These are phyloP conservation scores for Monosporozyma aquatica DNA, from an alignment of 805 yeast genomes.

Conservation along the genomic window DNA sequence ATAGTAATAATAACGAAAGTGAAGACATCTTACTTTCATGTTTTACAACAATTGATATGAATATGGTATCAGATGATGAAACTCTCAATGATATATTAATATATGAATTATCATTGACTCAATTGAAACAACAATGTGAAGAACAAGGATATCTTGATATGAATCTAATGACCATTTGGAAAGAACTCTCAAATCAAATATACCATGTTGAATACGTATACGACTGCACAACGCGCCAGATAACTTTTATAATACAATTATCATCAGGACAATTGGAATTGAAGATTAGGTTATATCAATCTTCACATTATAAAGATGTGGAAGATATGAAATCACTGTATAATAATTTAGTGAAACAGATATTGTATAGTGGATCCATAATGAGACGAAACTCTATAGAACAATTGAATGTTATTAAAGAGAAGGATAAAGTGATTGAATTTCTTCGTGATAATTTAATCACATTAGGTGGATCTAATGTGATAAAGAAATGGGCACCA, in stretches of 20 bases:
- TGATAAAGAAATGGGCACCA: slow-evolving; percentile 30
- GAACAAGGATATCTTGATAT: slow-evolving; percentile 12
- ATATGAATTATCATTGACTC: background rate
- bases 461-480: slow-evolving; percentile 16
- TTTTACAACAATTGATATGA: too few relatives aligned
- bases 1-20: too few relatives aligned
- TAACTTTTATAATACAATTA: too few relatives aligned
- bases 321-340: background rate
- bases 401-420: slow-evolving; percentile 11
- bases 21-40: too few relatives aligned
- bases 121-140: slow-evolving; percentile 7
- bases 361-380: background rate
- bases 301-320: too few relatives aligned
- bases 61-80: background rate
- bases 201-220: too few relatives aligned
- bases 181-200: background rate
- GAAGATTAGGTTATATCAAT: too few relatives aligned
- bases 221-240: too few relatives aligned
- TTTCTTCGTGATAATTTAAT: slow-evolving; percentile 24
- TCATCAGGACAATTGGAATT: too few relatives aligned
- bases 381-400: slow-evolving; percentile 9
- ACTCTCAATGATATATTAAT: background rate
- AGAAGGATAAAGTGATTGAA: slow-evolving; percentile 29
- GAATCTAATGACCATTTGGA: background rate
- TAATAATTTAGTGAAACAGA: slow-evolving; percentile 1